Conservation (phyloP, 2,329 filamentous ascomycete genomes). For the Septoria petroselini region DNA sequence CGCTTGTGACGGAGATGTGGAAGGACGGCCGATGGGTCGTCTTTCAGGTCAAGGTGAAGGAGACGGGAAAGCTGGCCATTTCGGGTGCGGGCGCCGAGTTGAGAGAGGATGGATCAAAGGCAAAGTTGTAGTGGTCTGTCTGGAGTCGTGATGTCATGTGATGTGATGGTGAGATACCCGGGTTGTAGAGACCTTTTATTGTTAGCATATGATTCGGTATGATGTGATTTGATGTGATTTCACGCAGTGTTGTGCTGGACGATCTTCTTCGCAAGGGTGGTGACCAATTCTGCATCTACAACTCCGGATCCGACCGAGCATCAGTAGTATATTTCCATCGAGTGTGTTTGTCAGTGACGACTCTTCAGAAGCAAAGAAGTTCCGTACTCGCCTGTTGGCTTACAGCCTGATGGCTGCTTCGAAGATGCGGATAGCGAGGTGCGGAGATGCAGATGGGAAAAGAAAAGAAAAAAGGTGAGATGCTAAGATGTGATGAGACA, state of each 20-base stretch:
- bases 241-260: no score
- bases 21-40: constrained; percentile 74
- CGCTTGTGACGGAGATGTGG: constrained; percentile 93
- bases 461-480: no score
- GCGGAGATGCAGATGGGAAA: background rate
- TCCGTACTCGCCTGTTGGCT: no score
- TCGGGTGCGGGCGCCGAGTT: constrained; percentile 77
- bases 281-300: no score
- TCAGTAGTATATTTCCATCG: no score
- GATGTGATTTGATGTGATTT: no score
- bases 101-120: constrained; percentile 47
- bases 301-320: no score
- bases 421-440: background rate
- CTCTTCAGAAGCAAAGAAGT: background rate
- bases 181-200: constrained; percentile 9
- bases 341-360: no score
- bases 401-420: background rate
- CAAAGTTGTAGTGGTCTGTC: constrained; percentile 50
- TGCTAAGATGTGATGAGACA: background rate
- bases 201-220: no score
- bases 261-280: no score
- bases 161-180: background rate
- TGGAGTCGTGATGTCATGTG: background rate
- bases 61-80: constrained; percentile 88
- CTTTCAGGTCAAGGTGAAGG: constrained; percentile 85